phyloP scores from a whole-genome alignment of 768 basidiomycete species.

The Podaxis mareebaensis region DNA sequence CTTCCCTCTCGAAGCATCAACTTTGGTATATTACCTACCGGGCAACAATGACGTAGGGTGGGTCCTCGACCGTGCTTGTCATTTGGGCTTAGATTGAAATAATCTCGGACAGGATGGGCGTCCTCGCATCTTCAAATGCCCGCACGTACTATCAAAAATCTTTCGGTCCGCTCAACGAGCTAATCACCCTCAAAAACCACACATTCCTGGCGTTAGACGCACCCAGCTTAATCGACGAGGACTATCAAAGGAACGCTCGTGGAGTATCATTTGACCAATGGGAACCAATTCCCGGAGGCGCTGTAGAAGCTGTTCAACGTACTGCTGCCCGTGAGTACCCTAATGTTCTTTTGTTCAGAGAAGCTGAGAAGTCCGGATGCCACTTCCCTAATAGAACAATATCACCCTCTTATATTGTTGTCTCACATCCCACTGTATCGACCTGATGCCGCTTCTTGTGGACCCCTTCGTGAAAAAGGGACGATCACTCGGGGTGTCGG shows the following conservation, averaged over 20 bases:
- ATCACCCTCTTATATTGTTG: constrained; percentile 63
- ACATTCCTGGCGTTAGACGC: constrained; percentile 74
- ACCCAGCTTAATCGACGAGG: constrained; percentile 81
- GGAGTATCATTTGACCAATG: constrained; percentile 54
- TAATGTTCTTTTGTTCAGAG: not conserved
- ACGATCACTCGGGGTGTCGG: constrained; percentile 77
- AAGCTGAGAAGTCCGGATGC: constrained; percentile 9
- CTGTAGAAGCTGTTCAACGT: constrained; percentile 61
- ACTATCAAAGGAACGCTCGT: constrained; percentile 61
- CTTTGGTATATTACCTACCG: constrained; percentile 58
- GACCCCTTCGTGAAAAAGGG: constrained; percentile 71
- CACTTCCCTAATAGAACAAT: constrained; percentile 24
- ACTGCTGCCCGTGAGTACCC: constrained; percentile 38
- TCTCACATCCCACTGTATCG: constrained; percentile 86
- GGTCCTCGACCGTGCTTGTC: constrained; percentile 20
- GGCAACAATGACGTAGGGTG: constrained; percentile 85
- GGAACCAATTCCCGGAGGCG: constrained; percentile 51
- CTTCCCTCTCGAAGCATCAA: constrained; percentile 45
- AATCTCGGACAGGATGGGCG: constrained; percentile 48
- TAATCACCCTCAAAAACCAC: constrained; percentile 65
- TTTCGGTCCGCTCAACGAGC: constrained; percentile 72
- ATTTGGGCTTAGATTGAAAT: not conserved
- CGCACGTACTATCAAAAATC: constrained; percentile 56
- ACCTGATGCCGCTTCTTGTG: constrained; percentile 73
- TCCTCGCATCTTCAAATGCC: constrained; percentile 48